These are phyloP conservation scores for Hippophae gyantsensis DNA, from an alignment of 306 rosid species.

Conservation along the genomic window DNA sequence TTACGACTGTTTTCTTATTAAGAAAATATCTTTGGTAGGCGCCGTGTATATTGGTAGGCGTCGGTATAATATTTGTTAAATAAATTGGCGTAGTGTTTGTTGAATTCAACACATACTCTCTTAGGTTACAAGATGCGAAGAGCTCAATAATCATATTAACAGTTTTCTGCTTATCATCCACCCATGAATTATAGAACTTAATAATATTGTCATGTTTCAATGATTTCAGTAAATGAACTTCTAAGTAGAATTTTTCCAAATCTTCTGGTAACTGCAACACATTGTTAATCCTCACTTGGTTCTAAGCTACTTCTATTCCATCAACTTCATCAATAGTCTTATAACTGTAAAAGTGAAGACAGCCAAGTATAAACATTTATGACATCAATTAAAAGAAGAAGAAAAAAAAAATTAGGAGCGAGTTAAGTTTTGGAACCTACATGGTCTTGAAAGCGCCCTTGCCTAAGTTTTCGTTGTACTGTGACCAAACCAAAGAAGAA, in stretches of 20 bases:
- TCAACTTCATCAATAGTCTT: conserved; percentile 88
- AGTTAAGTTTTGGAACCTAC: conserved; percentile 25
- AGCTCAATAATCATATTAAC: conserved; percentile 90
- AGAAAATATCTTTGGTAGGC: too few relatives aligned
- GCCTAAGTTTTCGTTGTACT: conserved; percentile 31
- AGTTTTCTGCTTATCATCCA: conserved; percentile 66
- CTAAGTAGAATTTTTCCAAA: conserved; percentile 62
- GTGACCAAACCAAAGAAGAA: conserved; percentile 26
- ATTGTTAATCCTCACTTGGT: conserved; percentile 61
- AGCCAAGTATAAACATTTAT: background rate
- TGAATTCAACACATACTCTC: too few relatives aligned
- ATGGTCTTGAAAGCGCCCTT: too few relatives aligned
- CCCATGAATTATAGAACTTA: conserved; percentile 80
- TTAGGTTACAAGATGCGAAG: conserved; percentile 78
- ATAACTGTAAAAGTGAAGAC: conserved; percentile 40
- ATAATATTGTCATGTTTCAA: conserved; percentile 77
- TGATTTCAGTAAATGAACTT: conserved; percentile 71
- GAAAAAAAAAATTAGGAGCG: background rate
- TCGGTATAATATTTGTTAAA: too few relatives aligned
- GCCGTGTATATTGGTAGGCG: too few relatives aligned
- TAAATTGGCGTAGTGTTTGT: too few relatives aligned
- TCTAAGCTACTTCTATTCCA: conserved; percentile 98
- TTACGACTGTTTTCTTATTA: too few relatives aligned
- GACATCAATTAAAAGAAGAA: conserved; percentile 1
- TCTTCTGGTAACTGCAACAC: conserved; percentile 64